Base-by-base conservation (phyloP, 441 rosid species). In the Raphanus hybrid region DNA sequence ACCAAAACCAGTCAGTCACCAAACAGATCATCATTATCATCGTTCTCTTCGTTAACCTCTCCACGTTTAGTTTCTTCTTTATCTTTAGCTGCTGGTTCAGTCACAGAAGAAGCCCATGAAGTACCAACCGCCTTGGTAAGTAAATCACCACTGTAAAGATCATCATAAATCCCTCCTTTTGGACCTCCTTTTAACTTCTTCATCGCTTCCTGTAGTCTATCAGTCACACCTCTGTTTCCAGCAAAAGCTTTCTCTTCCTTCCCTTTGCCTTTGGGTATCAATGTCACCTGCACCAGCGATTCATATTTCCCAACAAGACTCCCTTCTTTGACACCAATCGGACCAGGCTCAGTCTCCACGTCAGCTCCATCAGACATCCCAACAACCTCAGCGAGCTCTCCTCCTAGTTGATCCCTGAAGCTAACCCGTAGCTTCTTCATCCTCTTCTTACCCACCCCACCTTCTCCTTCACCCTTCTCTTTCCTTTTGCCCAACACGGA, bases 351-450 rank as follows among this genome's bases (percentile, higher is more conserved):
- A 11, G 98, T 96, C 78, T 89, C 98, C 66, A 92, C 97, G 75
- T 91, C 99, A 1, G 86, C 96, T 58, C 97, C 98, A 85, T 96
- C 99, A n/a, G 99, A 96, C 76, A 85, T 45, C 59, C 99, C 99
- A 74, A 92, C 98, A 43, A 96, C 88, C 78, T 96, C 93, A 70
- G 90, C 91, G 67, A 92, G 85, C 85, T 91, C 94, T 73, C 98
- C 97, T 60, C 99, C 99, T 71, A 84, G 89, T 71, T 91, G 96
- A 89, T 93, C 98, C 81, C 68, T 89, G 69, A 91, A 94, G 45
- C 86, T 80, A 64, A 92, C 98, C 69, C 90, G 87, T 68, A 71
- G 50, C 76, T 79, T 91, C 85, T 84, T 92, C 20, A 79, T 80
- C 84, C 87, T 88, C 87, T 91, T 88, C 87, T 92, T 91, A 48